Conservation (phyloP, 306 rosid genomes). For the Mimosa pudica region DNA sequence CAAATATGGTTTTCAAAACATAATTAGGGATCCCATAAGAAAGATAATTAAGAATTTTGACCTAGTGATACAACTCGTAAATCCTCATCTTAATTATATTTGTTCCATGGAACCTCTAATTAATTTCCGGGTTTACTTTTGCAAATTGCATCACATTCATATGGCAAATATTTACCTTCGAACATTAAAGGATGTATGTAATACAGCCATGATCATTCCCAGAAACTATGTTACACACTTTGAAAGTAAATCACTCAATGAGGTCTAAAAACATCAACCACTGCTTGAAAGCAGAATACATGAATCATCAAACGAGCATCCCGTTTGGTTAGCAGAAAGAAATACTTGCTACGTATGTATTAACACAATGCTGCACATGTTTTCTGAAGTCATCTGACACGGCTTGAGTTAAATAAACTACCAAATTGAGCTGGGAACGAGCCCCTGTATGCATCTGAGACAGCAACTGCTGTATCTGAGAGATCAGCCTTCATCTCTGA, state of each 20-base stretch:
- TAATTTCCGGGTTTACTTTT: not conserved
- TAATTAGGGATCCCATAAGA: too few relatives aligned
- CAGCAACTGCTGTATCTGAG: conserved; percentile 55
- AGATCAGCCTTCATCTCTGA: conserved; percentile 61
- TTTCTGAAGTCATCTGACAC: not conserved
- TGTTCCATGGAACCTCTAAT: too few relatives aligned
- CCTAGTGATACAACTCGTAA: too few relatives aligned
- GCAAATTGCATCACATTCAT: not conserved
- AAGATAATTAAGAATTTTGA: too few relatives aligned
- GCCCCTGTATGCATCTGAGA: conserved; percentile 55
- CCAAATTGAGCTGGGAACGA: conserved; percentile 42
- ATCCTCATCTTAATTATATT: too few relatives aligned
- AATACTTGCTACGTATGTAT: not conserved
- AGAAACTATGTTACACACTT: not conserved
- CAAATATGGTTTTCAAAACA: not conserved
- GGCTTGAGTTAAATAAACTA: conserved; percentile 26
- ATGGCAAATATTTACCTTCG: not conserved
- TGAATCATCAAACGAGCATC: not conserved
- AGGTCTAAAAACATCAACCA: not conserved
- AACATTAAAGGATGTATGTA: not conserved
- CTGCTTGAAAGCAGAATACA: not conserved
- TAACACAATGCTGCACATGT: not conserved
- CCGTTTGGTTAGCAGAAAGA: not conserved
- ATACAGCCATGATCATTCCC: not conserved
- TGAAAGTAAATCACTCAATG: not conserved